Conservation (phyloP, 1,284 basidiomycete species). For the Ganoderma multipileum region DNA sequence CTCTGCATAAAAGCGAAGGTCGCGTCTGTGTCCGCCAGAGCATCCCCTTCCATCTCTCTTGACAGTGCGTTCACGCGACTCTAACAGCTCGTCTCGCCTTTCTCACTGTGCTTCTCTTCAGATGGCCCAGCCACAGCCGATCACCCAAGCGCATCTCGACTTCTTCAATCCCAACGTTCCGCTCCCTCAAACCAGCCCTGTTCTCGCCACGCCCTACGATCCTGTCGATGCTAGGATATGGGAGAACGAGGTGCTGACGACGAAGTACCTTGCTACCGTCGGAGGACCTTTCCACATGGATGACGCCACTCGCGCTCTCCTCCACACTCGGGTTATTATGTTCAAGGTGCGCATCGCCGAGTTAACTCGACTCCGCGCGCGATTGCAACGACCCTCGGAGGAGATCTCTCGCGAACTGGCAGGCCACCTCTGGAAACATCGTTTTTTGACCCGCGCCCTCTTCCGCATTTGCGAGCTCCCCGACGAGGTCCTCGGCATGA, state of each 20-base stretch:
- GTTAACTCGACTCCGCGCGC: constrained; percentile 35
- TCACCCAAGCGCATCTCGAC: background rate
- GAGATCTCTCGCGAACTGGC: constrained; percentile 27
- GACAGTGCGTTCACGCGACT: background rate
- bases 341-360: constrained; percentile 24
- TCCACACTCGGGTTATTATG: constrained; percentile 10
- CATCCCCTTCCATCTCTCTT: background rate
- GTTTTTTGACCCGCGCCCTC: constrained; percentile 47
- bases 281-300: background rate
- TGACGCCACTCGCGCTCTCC: constrained; percentile 7
- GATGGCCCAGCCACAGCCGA: constrained; percentile 2
- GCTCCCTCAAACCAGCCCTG: background rate
- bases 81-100: background rate
- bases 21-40: background rate
- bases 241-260: constrained; percentile 2
- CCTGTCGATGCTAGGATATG: background rate
- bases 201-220: background rate
- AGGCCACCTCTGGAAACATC: constrained; percentile 31
- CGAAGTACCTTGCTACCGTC: background rate
- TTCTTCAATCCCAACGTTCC: background rate
- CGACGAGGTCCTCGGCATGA: constrained; percentile 64
- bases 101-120: constrained; percentile 1
- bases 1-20: background rate
- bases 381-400: background rate
- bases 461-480: constrained; percentile 71